A percentile compares a stretch with the other conserved stretches of the same genome.
phyloP scores from a whole-genome alignment of 345 rosid genomes.

The Draba incana region DNA sequence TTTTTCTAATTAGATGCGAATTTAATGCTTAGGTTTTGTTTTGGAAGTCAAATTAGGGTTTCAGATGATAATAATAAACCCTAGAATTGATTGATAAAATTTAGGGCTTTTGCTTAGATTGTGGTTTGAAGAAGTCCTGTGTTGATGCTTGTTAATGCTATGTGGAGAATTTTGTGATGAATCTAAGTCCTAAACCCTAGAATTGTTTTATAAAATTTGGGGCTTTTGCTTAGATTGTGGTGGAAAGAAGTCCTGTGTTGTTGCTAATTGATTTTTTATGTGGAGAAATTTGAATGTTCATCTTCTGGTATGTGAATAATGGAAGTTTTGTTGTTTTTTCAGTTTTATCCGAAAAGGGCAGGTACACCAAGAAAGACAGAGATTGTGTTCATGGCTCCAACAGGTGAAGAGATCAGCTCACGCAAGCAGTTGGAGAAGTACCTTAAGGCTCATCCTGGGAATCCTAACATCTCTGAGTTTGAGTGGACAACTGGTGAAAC shows the following conservation, averaged over 20 bases:
- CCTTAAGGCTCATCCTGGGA: slow-evolving; percentile 76
- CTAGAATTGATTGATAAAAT: slow-evolving; percentile 25
- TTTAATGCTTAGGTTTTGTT: slow-evolving; percentile 3
- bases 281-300: neutral
- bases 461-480: slow-evolving; percentile 65
- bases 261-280: neutral
- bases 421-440: slow-evolving; percentile 78
- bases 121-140: too few species aligned
- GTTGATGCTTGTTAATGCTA: too few species aligned
- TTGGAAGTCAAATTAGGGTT: slow-evolving; percentile 28
- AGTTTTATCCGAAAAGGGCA: slow-evolving; percentile 66
- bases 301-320: neutral
- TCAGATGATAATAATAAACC: slow-evolving; percentile 10
- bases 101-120: slow-evolving; percentile 22
- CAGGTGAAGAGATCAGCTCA: slow-evolving; percentile 70
- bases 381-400: slow-evolving; percentile 72
- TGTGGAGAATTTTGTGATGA: neutral
- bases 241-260: slow-evolving; percentile 6
- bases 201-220: slow-evolving; percentile 27
- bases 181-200: slow-evolving; percentile 21
- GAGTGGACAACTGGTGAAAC: slow-evolving; percentile 95
- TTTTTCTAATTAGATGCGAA: neutral
- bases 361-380: slow-evolving; percentile 77
- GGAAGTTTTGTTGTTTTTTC: slow-evolving; percentile 27
- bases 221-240: slow-evolving; percentile 15